Conservation (phyloP, 2,329 filamentous ascomycete genomes). For the Dactylonectria macrodidyma region DNA sequence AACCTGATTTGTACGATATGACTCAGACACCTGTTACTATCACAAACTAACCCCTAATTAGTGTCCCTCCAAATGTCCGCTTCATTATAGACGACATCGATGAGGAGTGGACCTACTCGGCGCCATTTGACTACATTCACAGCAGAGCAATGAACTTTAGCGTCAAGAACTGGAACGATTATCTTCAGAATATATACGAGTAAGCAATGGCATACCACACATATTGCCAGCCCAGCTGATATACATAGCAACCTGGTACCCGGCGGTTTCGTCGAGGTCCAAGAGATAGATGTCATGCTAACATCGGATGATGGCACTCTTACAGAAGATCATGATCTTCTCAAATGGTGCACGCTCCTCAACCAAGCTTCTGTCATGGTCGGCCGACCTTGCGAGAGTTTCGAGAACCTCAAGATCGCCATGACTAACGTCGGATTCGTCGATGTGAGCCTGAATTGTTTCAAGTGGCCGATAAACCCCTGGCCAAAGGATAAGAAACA, state of each 20-base stretch:
- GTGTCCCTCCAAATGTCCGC: neutral
- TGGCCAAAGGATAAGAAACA: neutral
- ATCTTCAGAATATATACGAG: neutral
- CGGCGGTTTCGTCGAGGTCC: neutral
- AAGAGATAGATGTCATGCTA: neutral
- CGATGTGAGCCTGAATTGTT: neutral
- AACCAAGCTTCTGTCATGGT: neutral
- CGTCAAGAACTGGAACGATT: neutral
- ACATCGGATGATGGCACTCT: neutral
- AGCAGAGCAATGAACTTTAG: neutral
- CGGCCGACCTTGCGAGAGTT: neutral
- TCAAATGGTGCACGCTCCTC: neutral
- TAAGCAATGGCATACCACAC: neutral
- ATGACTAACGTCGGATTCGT: neutral
- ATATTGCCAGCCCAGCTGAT: neutral
- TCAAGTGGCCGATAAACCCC: neutral
- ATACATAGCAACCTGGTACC: neutral
- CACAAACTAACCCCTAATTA: neutral
- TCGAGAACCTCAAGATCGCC: neutral
- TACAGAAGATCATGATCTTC: neutral
- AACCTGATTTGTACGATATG: conserved; percentile 23
- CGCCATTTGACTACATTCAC: neutral
- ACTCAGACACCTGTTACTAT: neutral
- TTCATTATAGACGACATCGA: neutral
- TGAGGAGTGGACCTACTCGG: neutral